Conservation (phyloP, 2,329 filamentous ascomycete species). For the Sclerotinia subarctica region DNA sequence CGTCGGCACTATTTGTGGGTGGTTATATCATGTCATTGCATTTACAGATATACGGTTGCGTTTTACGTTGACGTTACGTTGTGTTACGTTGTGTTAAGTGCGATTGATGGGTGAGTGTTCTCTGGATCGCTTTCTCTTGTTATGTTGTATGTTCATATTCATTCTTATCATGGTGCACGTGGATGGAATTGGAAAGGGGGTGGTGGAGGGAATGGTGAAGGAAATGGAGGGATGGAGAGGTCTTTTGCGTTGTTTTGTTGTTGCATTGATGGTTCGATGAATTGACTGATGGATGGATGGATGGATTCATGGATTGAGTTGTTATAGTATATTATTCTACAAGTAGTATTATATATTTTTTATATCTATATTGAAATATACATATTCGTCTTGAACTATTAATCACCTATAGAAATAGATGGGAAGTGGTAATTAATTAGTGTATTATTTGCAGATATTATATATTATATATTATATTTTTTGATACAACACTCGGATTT, state of each 20-base stretch:
- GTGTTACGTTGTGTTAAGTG: constrained; percentile 2
- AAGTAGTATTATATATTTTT: too few species aligned
- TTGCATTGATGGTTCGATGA: neutral
- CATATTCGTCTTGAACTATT: too few species aligned
- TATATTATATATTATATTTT: too few species aligned
- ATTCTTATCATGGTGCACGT: constrained; percentile 1
- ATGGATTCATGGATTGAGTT: too few species aligned
- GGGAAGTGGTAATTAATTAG: too few species aligned
- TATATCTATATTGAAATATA: too few species aligned
- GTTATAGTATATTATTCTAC: too few species aligned
- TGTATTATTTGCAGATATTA: too few species aligned
- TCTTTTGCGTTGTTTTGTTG: neutral
- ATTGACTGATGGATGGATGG: neutral
- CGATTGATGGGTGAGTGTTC: neutral
- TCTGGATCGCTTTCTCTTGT: neutral
- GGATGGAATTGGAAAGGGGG: neutral
- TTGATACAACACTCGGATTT: too few species aligned
- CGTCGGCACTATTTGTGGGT: constrained; percentile 6
- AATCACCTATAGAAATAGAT: too few species aligned
- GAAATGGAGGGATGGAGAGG: neutral
- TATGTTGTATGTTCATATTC: constrained; percentile 13
- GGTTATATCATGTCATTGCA: constrained; percentile 17
- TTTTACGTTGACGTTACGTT: neutral
- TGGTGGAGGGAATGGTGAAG: neutral
- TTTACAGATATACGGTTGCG: constrained; percentile 14